phyloP scores from a whole-genome alignment of 192 early-diverging fungal species.

The Lobosporangium transversale region DNA sequence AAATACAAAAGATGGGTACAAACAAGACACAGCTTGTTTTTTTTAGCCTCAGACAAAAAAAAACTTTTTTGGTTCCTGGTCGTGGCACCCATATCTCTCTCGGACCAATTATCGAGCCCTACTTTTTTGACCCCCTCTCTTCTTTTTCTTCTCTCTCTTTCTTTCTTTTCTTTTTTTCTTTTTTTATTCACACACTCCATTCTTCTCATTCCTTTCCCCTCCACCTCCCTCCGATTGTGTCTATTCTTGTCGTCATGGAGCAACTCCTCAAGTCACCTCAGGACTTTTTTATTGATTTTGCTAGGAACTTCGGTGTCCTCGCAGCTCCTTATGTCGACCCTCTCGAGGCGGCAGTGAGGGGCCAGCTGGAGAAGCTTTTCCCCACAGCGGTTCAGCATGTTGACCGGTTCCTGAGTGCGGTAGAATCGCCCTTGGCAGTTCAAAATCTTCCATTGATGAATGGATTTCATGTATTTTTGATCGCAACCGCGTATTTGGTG shows the following conservation, averaged over 20 bases:
- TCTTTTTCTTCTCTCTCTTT: neutral
- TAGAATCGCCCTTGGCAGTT: constrained; percentile 48
- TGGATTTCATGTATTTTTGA: constrained; percentile 66
- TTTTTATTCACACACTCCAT: neutral
- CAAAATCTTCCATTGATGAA: constrained; percentile 69
- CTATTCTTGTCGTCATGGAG: constrained; percentile 28
- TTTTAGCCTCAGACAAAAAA: no score
- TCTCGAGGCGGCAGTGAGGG: constrained; percentile 25
- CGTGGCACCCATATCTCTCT: neutral
- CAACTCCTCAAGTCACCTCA: constrained; percentile 41
- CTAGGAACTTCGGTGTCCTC: constrained; percentile 33
- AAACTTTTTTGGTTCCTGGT: no score
- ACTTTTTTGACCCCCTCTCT: neutral
- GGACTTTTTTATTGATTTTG: constrained; percentile 47
- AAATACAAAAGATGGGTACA: neutral
- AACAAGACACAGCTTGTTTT: neutral
- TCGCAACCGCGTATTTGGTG: constrained; percentile 59
- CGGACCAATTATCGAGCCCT: no score
- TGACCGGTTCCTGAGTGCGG: constrained; percentile 30
- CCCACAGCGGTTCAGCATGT: constrained; percentile 36
- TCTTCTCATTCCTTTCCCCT: neutral
- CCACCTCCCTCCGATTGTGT: neutral
- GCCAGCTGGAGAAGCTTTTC: constrained; percentile 34
- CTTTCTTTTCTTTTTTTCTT: neutral
- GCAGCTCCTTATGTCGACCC: constrained; percentile 51